Conservation (phyloP, 768 basidiomycete species). For the Daedalea quercina region DNA sequence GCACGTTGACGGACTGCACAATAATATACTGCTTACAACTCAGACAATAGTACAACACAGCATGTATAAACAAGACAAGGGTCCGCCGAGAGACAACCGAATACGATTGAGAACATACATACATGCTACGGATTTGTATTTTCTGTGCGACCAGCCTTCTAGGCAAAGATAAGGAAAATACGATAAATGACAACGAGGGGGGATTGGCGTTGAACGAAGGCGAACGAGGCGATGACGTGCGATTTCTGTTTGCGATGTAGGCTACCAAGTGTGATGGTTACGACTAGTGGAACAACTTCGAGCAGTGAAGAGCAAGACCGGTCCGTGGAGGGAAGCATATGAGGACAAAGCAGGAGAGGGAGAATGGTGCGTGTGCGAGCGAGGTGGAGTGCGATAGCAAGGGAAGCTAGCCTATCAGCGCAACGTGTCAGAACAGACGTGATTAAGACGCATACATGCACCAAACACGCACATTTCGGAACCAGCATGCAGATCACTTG, state of each 20-base stretch:
- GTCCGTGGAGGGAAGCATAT: neutral
- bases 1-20: too few species aligned
- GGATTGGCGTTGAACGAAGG: neutral
- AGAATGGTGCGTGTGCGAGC: neutral
- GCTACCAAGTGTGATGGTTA: neutral
- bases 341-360: neutral
- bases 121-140: neutral
- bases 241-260: neutral
- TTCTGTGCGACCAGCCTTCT: neutral
- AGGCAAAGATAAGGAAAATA: neutral
- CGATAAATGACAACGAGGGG: neutral
- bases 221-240: neutral
- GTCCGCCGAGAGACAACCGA: too few species aligned
- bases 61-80: slow-evolving; percentile 2
- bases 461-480: neutral
- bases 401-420: neutral
- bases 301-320: neutral
- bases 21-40: neutral
- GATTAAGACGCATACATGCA: neutral
- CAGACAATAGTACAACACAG: neutral
- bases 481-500: neutral
- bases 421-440: neutral
- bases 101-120: too few species aligned
- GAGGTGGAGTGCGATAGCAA: neutral
- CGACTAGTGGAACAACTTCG: neutral